Evolutionary conservation across 257 asterid genomes (phyloP).

Genomic region (Cinchona pubescens): DNA sequence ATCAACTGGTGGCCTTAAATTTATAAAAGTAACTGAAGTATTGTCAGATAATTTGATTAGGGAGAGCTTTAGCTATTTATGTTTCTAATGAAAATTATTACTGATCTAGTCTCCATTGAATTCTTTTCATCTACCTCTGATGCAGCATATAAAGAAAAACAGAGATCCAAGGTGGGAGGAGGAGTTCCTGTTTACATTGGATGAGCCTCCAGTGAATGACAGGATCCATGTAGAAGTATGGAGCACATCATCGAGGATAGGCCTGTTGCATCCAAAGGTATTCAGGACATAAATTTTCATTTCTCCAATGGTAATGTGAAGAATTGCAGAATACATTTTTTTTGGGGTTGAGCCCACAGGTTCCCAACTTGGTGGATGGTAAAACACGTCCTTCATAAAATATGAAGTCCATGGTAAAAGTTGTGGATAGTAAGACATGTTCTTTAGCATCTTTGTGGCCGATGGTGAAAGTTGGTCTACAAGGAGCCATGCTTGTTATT

Average conservation of each 20-base stretch:
- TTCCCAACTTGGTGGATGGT: background rate
- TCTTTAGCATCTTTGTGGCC: background rate
- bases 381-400: background rate
- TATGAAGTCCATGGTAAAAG: background rate
- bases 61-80: background rate
- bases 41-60: background rate
- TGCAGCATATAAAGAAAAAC: constrained; percentile 90
- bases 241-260: constrained; percentile 79
- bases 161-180: constrained; percentile 98
- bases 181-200: constrained; percentile 70
- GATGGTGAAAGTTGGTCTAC: background rate
- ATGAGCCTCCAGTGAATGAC: constrained; percentile 80
- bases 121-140: constrained; percentile 10
- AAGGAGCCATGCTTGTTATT: background rate
- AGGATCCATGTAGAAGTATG: constrained; percentile 74
- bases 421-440: background rate
- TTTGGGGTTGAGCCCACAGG: background rate
- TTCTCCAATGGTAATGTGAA: constrained; percentile 1
- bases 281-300: constrained; percentile 6
- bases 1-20: background rate
- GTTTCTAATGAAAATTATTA: background rate
- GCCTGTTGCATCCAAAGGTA: constrained; percentile 97
- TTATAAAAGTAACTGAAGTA: background rate
- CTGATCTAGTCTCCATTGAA: constrained; percentile 5
- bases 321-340: background rate